Percentiles rank a stretch among this genome's conserved stretches.
Conservation (phyloP, 139 green algal genomes). For the Chlamydomonas applanata region DNA sequence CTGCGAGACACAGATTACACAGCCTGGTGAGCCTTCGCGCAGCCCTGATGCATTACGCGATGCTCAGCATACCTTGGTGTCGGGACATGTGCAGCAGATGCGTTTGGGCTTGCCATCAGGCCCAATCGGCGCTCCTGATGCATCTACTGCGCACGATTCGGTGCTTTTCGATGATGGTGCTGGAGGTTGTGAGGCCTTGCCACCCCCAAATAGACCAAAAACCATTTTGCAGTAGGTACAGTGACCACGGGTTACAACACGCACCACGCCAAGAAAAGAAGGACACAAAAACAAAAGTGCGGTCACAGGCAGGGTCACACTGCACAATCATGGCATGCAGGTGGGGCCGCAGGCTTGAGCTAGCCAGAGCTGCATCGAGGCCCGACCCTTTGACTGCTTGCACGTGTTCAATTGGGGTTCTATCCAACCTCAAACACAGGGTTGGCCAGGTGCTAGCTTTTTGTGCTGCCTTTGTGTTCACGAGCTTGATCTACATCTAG, state of each 20-base stretch:
- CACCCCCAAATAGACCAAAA: neutral
- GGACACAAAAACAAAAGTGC: no score
- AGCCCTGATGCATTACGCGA: neutral
- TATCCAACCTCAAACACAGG: no score
- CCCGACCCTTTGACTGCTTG: no score
- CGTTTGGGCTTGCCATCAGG: slow-evolving; percentile 64
- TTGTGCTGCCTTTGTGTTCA: no score
- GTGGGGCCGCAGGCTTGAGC: no score
- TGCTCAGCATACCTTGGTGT: slow-evolving; percentile 75
- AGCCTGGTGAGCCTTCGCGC: neutral
- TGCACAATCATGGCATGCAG: no score
- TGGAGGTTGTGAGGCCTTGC: neutral
- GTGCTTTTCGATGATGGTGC: neutral
- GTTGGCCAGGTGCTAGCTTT: no score
- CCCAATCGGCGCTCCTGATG: slow-evolving; percentile 23
- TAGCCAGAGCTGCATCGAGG: no score
- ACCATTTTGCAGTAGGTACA: neutral
- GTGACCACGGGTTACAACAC: neutral
- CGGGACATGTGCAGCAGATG: slow-evolving; percentile 93
- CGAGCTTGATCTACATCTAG: no score
- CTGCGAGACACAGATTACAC: neutral
- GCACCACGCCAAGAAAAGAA: no score
- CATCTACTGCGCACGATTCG: neutral
- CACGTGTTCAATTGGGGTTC: no score
- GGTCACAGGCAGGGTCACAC: no score